Base-by-base conservation (phyloP, 495 filamentous ascomycete species). In the Penicillium paradoxum region DNA sequence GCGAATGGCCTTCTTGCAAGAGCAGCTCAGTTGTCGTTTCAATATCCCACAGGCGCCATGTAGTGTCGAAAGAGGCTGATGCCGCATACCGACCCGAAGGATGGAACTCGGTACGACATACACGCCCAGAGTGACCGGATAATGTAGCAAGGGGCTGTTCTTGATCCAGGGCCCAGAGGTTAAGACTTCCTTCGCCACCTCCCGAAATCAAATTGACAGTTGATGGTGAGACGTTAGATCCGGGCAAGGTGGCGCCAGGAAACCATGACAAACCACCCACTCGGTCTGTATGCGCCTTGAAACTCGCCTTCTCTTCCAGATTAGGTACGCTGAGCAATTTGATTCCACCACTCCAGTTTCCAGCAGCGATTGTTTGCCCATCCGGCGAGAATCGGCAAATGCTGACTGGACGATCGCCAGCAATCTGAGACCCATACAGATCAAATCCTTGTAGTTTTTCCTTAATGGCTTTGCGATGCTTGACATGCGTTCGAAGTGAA, bases 41-140 rank as follows among this genome's bases (percentile, higher is more conserved):
- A 0, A 97, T 80, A 63, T 99, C 95, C 95, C 95, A 99, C 50
- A 99, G 70, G 21, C 93, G 83, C 93, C 93, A 99, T 0, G 92
- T 96, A 3, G 91, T 97, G 64, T 99, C 93, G 60, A 89, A 92
- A 1, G 90, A 96, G 1, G 93, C 93, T 0, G 91, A 96, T 1
- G 93, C 93, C 19, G 97, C 79, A 61, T 92, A 97, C 49, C 79
- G 78, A 15, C 93, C 92, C 3, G 89, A 95, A 0, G 93, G 93
- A 57, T 99, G 95, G 64, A 97, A 95, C 56, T 96, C 95, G 36
- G 95, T 84, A 49, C 95, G 81, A 54, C 88, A 91, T 27, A 97
- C 92, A 45, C 93, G 85, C 13, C 84, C 89, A 10, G 81, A 85
- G 64, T 97, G 93, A 0, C 93, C 93, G 0, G 84, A 80, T 2